Evolutionary conservation across 1,284 basidiomycete genomes (phyloP).

Genomic region (Melampsora allii-populina): DNA sequence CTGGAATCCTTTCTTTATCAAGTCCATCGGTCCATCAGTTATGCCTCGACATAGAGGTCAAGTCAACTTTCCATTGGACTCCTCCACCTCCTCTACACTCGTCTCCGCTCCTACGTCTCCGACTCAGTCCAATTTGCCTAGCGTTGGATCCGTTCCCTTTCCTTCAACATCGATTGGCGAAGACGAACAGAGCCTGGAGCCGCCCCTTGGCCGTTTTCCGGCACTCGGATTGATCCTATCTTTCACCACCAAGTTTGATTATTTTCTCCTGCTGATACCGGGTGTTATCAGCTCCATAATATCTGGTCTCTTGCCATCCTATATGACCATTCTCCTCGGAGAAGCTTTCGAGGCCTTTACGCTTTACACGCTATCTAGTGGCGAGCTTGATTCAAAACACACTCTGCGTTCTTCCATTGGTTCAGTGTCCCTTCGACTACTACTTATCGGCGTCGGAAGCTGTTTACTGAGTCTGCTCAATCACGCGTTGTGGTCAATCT

Average conservation of each 20-base stretch:
- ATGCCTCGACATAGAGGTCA: too few species aligned
- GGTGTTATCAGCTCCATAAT: slow-evolving; percentile 66
- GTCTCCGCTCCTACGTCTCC: slow-evolving; percentile 1
- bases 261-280: slow-evolving; percentile 59
- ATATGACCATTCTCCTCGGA: slow-evolving; percentile 89
- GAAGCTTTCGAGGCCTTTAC: slow-evolving; percentile 77
- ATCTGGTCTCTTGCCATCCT: slow-evolving; percentile 76
- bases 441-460: slow-evolving; percentile 67
- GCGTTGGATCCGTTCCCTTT: not conserved
- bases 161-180: not conserved
- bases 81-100: not conserved
- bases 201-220: slow-evolving; percentile 4
- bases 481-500: slow-evolving; percentile 77
- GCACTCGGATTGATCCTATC: slow-evolving; percentile 48
- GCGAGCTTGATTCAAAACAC: slow-evolving; percentile 45
- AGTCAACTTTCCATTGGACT: not conserved
- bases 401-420: slow-evolving; percentile 62
- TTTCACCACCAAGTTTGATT: slow-evolving; percentile 46
- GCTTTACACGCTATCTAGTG: slow-evolving; percentile 56
- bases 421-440: slow-evolving; percentile 65
- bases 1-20: too few species aligned
- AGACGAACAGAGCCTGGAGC: not conserved
- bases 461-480: slow-evolving; percentile 71
- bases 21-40: too few species aligned
- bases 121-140: not conserved